Conservation (phyloP, 129 eudicot species). For the Smallanthus sonchifolius region DNA sequence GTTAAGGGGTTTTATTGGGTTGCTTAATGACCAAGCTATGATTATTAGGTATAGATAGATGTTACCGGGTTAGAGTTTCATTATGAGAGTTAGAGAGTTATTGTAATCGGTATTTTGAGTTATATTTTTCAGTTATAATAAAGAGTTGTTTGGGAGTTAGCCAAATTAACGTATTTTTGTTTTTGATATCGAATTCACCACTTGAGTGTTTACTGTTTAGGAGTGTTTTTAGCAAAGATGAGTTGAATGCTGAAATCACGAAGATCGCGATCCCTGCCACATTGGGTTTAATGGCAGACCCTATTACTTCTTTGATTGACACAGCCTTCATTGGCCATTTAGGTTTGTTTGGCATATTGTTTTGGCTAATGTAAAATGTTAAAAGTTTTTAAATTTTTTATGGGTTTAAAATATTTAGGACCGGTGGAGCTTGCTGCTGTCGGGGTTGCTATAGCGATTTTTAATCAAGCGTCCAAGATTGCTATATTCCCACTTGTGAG, state of each 20-base stretch:
- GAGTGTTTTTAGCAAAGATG: conserved; percentile 38
- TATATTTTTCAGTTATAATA: too few relatives aligned
- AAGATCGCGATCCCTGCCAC: conserved; percentile 59
- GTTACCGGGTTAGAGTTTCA: too few relatives aligned
- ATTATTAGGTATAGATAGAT: too few relatives aligned
- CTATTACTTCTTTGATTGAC: conserved; percentile 56
- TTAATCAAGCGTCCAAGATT: conserved; percentile 58
- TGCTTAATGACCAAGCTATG: too few relatives aligned
- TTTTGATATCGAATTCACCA: too few relatives aligned
- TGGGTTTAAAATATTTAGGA: conserved; percentile 29
- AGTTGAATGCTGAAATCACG: conserved; percentile 44
- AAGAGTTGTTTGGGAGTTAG: too few relatives aligned
- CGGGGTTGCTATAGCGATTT: conserved; percentile 54
- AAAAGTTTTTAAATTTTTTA: not conserved
- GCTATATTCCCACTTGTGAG: conserved; percentile 67
- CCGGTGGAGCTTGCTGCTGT: conserved; percentile 66
- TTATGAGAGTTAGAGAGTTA: too few relatives aligned
- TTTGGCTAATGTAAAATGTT: not conserved
- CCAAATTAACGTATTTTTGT: too few relatives aligned
- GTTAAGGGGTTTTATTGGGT: too few relatives aligned
- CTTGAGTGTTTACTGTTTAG: not conserved
- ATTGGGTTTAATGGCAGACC: conserved; percentile 53
- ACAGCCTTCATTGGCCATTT: conserved; percentile 64
- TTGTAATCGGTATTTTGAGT: too few relatives aligned
- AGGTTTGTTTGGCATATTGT: conserved; percentile 12